These are phyloP conservation scores for Candida dajiaensis DNA, from an alignment of 805 yeast genomes.

Conservation along the genomic window DNA sequence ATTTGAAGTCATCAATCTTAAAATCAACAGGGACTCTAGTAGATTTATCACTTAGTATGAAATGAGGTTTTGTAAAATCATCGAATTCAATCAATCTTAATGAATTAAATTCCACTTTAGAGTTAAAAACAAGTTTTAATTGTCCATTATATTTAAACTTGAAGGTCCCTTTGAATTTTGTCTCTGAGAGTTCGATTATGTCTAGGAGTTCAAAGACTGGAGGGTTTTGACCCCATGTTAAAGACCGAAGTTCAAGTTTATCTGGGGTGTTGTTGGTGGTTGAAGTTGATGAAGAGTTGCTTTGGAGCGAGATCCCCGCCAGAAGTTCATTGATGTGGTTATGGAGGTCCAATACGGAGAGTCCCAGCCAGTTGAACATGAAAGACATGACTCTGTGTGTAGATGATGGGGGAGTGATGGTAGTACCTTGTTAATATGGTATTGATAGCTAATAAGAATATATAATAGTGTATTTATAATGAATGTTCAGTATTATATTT, in stretches of 20 bases:
- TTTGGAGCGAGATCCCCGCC: slow-evolving; percentile 3
- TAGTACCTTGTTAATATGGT: not conserved
- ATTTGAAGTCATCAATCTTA: slow-evolving; percentile 10
- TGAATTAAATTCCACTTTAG: slow-evolving; percentile 21
- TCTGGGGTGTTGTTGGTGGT: slow-evolving; percentile 14
- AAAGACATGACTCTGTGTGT: slow-evolving; percentile 17
- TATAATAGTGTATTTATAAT: too few relatives aligned
- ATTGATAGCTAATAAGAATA: too few relatives aligned
- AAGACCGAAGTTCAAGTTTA: slow-evolving; percentile 11
- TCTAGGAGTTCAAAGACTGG: slow-evolving; percentile 20
- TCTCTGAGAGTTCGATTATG: slow-evolving; percentile 15
- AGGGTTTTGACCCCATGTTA: slow-evolving; percentile 11
- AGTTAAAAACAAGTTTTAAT: slow-evolving; percentile 12
- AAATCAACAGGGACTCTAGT: slow-evolving; percentile 23
- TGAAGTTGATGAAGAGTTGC: not conserved
- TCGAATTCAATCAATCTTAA: slow-evolving; percentile 22
- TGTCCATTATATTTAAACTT: slow-evolving; percentile 21
- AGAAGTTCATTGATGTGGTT: slow-evolving; percentile 18
- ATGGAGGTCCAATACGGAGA: slow-evolving; percentile 17
- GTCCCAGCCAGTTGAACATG: slow-evolving; percentile 20
- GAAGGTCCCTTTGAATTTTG: slow-evolving; percentile 20
- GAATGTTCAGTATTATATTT: too few relatives aligned
- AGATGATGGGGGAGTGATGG: too few relatives aligned
- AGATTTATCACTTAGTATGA: slow-evolving; percentile 18
- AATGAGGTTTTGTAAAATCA: slow-evolving; percentile 22